Conservation (phyloP, 2,329 filamentous ascomycete genomes). For the Epicoccum nigrum region DNA sequence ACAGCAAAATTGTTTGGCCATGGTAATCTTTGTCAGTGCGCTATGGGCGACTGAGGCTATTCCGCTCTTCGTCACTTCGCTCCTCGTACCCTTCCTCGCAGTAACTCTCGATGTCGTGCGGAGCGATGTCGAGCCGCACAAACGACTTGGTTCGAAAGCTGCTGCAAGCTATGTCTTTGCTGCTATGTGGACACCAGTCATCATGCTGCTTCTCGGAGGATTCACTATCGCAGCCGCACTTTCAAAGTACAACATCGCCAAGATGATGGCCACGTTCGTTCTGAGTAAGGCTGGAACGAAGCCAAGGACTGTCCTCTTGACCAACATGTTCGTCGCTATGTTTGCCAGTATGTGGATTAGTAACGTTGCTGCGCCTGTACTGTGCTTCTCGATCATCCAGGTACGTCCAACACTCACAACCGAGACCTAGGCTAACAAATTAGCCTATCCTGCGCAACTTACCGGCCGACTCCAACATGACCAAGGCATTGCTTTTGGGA, state of each 20-base stretch:
- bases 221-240: conserved; percentile 95
- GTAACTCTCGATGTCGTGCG: conserved; percentile 86
- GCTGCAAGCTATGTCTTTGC: conserved; percentile 87
- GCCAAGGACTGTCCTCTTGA: conserved; percentile 86
- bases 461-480: conserved; percentile 87
- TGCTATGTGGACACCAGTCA: conserved; percentile 99
- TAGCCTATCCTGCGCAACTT: conserved; percentile 93
- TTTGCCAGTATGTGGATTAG: conserved; percentile 99
- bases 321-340: conserved; percentile 97
- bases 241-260: conserved; percentile 97
- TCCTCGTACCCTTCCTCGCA: conserved; percentile 90
- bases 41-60: conserved; percentile 98
- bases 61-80: conserved; percentile 92
- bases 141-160: conserved; percentile 76
- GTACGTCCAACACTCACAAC: conserved; percentile 52
- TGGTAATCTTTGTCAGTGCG: conserved; percentile 91
- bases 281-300: conserved; percentile 94
- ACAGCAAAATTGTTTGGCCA: conserved; percentile 93
- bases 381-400: conserved; percentile 98
- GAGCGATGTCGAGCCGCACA: conserved; percentile 71
- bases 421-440: conserved; percentile 11
- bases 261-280: conserved; percentile 94
- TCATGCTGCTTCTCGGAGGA: conserved; percentile 94
- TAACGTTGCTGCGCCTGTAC: conserved; percentile 94
- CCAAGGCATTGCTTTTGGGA: conserved; percentile 91